Evolutionary conservation across 257 asterid species (phyloP), one percentile per base, ranked within the genome.

Genomic region (Capsicum pubescens): DNA sequence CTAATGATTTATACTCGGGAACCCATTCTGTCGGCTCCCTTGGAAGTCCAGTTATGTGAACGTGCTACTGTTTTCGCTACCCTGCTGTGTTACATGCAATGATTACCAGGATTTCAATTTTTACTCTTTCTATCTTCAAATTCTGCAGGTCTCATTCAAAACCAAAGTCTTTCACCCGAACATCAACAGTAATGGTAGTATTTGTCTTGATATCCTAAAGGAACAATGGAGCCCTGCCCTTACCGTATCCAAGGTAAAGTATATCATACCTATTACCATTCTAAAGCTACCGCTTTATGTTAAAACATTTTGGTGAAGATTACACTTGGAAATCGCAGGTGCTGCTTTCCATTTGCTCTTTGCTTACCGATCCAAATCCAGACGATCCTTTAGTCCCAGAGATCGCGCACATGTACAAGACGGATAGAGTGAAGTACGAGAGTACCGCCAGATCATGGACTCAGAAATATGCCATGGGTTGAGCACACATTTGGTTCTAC

Each of bases 381-480:
- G 95, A 93, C 46, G 98, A 94, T 86, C 98, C 98, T 36, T 93
- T 94, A 36, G 97, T 93, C 72, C 97, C 97, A 3, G 97, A 94
- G 88, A 93, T 94, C 72, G 98, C 98, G 84, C 92, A 93, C 86
- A 88, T 83, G 86, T 94, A 94, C 92, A 94, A 91, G 93, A 91
- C 90, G 0, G 94, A 94, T 58, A 91, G 88, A 84, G 84, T 80
- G 64, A 92, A 93, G 92, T 94, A 94, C 11, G 98, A 93, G 89
- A 84, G 88, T 72, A 94, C 96, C 19, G 97, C 96, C 17, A 92
- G 95, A 69, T 85, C 92, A 59, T 94, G 97, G 98, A 94, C 98
- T 70, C 96, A 92, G 91, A 93, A 93, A 86, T 92, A 91, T 55
- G 98, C 94, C 26, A 93, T 91, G 97, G 95, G 94, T 16, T 94